phyloP scores from a whole-genome alignment of 371 early-diverging fungal genomes.

The Rhizopus delemar region DNA sequence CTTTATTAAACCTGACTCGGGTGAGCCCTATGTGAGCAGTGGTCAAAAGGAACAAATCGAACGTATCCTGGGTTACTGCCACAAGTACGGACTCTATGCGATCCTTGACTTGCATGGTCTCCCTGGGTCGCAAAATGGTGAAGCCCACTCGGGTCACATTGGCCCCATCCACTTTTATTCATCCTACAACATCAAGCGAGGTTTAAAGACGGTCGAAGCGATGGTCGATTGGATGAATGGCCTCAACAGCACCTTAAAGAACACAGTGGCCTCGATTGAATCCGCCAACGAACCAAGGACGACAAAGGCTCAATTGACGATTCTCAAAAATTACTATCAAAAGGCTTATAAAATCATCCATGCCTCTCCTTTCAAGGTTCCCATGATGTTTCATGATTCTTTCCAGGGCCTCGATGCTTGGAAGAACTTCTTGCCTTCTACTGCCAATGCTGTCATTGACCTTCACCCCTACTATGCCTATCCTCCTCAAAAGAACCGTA shows the following conservation, averaged over 20 bases:
- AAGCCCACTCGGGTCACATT: conserved; percentile 48
- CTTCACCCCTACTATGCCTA: conserved; percentile 41
- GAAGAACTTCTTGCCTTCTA: conserved; percentile 27
- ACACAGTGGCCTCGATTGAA: conserved; percentile 27
- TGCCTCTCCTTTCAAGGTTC: conserved; percentile 26
- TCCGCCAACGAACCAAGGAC: conserved; percentile 31
- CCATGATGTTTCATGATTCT: conserved; percentile 41
- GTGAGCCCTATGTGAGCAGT: conserved; percentile 52
- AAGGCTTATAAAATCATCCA: conserved; percentile 25
- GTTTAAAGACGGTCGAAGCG: conserved; percentile 30
- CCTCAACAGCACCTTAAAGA: conserved; percentile 14
- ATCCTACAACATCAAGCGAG: conserved; percentile 26
- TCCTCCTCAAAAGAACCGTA: conserved; percentile 13
- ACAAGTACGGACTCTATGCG: conserved; percentile 55
- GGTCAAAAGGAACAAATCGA: conserved; percentile 52
- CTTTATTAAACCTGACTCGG: conserved; percentile 35
- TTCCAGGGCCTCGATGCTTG: conserved; percentile 30
- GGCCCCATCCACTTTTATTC: conserved; percentile 26
- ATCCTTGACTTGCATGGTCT: conserved; percentile 65
- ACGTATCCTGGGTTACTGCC: conserved; percentile 51
- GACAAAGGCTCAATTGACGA: conserved; percentile 5
- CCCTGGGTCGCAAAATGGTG: conserved; percentile 65
- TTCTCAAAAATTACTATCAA: conserved; percentile 24
- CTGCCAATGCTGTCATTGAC: conserved; percentile 37
- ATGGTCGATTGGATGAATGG: conserved; percentile 37